Base-by-base conservation (phyloP, 2,329 filamentous ascomycete genomes). In the Apiospora aurea region DNA sequence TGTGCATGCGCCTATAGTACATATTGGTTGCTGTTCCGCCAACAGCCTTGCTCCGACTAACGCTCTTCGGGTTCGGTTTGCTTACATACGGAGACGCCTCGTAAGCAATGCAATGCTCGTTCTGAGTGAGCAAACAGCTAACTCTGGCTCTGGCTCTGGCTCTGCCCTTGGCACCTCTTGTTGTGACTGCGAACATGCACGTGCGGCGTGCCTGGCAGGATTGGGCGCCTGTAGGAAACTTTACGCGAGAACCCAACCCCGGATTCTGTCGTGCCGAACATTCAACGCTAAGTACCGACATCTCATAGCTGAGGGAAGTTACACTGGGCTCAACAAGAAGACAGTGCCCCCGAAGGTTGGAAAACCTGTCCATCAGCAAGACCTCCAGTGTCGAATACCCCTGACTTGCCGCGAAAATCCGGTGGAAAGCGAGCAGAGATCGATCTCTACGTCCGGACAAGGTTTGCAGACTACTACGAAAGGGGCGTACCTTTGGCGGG, bases 401-500 rank as follows among this genome's bases (percentile, higher is more conserved):
- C 21, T 34, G 34, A 11, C 34, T 64, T 64, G 57, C 57, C 57
- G 57, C 21, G 18, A 10, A 64, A 64, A 64, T 14, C 57, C 57
- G 57, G 29, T n/a, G 18, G 10, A 64, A 64, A 64, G 57, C 57
- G 57, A 41, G 57, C 18, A 41, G 57, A 64, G 57, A 64, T 41
- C 57, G 34, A 24, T 41, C 57, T 64, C 34, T n/a, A 4, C 10
- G 34, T 41, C n/a, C 34, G 18, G 16, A 38, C 57, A n/a, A 64
- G 34, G 57, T 64, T 64, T 64, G 34, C 57, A 7, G 10, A 41
- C 34, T 41, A 64, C 41, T n/a, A 64, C 57, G 41, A 24, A n/a
- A 64, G 57, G 41, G 57, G 57, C 57, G 57, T 41, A 41, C 57
- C 57, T 64, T 64, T 64, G 57, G 34, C 34, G 57, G 57, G 53